phyloP scores from a whole-genome alignment of 805 yeast species.

The Jamesozyma jinghongensis region DNA sequence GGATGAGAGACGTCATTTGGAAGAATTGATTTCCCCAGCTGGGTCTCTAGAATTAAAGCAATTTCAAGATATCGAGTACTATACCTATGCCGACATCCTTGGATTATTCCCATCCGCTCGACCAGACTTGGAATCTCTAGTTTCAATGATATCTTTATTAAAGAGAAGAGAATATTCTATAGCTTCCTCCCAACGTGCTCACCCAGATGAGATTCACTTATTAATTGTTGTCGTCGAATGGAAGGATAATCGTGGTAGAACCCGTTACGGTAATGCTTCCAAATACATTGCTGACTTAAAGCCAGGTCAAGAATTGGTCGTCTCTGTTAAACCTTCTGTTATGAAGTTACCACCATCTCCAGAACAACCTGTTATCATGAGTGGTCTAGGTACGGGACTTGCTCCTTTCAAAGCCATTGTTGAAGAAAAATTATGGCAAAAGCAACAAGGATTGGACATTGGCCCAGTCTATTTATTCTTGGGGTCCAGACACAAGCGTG shows the following conservation, averaged over 20 bases:
- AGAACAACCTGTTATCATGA: conserved; percentile 87
- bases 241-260: conserved; percentile 78
- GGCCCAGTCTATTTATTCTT: conserved; percentile 82
- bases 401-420: conserved; percentile 98
- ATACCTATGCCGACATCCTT: conserved; percentile 64
- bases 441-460: conserved; percentile 76
- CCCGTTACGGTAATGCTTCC: conserved; percentile 90
- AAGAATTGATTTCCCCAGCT: conserved; percentile 58
- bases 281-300: conserved; percentile 73
- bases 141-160: conserved; percentile 68
- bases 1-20: conserved; percentile 52
- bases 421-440: conserved; percentile 92
- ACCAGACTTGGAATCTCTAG: conserved; percentile 63
- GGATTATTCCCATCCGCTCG: conserved; percentile 72
- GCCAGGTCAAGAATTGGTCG: conserved; percentile 80
- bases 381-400: conserved; percentile 95
- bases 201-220: conserved; percentile 83
- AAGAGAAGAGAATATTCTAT: conserved; percentile 97
- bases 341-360: conserved; percentile 90
- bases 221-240: conserved; percentile 94
- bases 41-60: conserved; percentile 81
- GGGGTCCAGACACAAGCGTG: conserved; percentile 92
- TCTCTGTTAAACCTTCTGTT: conserved; percentile 91
- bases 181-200: conserved; percentile 90
- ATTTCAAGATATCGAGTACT: conserved; percentile 76